Evolutionary conservation across 129 eudicot species (phyloP), one percentile per base, ranked within the genome.

Genomic region (Tanacetum coccineum): DNA sequence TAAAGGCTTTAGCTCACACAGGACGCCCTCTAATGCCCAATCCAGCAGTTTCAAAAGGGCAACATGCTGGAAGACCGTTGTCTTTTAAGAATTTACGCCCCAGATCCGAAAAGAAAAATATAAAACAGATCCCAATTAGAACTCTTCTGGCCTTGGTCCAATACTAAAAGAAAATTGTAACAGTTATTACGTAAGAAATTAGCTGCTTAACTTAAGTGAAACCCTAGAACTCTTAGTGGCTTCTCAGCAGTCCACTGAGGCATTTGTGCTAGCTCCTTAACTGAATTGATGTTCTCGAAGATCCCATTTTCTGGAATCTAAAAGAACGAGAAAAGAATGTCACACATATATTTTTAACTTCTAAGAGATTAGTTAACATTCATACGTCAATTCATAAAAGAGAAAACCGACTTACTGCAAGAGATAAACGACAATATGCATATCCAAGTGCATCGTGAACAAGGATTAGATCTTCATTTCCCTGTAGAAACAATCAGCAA

Each of bases 11-110:
- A 53, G 44, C 96, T 88, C 74, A 92, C 98, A 13, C 98, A 56
- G 98, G 98, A 80, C 96, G 66, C 96, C 98, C 72, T 92, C 98
- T 55, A 88, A 69, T 64, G 96, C 98, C 32, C 98, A 96, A 76
- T 92, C n/a, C 98, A 81, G 98, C 98, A 59, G 98, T 84, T 56
- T n/a, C n/a, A 96, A 92, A 77, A 92, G 88, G 0, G 84, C 53
- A 47, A 88, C 96, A 81, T 92, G 85, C 36, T 84, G n/a, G 74
- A 76, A 92, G 66, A 51, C 98, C 98, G 64, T 82, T 85, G 42
- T 92, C 98, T 71, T 82, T 76, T 88, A 92, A 79, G 68, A 92
- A 92, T 72, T 92, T 92, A 40, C 95, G 91, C 51, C 85, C 95
- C 72, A 92, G 74, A 95, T 88, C 76, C 55, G 52, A 36, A 47